Base-by-base conservation (phyloP, 2,329 filamentous ascomycete genomes). In the Iodosphaeria phyllophila region DNA sequence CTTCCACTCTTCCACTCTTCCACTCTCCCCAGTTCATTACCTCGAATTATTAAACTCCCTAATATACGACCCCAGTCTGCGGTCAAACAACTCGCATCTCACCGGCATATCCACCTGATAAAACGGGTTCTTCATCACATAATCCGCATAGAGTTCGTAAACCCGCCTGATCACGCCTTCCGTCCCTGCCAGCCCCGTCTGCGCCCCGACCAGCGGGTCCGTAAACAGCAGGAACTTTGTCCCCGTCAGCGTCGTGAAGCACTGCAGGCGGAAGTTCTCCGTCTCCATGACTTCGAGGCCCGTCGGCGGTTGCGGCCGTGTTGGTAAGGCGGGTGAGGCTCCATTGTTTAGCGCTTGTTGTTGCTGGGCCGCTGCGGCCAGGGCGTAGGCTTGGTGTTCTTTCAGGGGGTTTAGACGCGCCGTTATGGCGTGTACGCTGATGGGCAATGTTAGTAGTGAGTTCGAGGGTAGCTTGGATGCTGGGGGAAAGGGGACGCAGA, bases 111-210 rank as follows among this genome's bases (percentile, higher is more conserved):
- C 89, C 29, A 92, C 61, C 43, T 89, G 84, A 54, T 95, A 95
- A 46, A 98, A 98, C 1, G 89, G 89, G 49, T 98, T 98, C 62
- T 95, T 98, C 82, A 93, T 95, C 38, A 98, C 89, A 47, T 80
- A 95, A 51, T 98, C 89, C 25, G 80, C 68, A 55, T 95, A 98
- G 26, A 95, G 55, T 48, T 95, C 89, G 48, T 98, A 95, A 40
- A 93, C 74, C 48, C 71, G 76, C 44, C 71, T 65, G 38, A 92
- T 73, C 22, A 86, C 75, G 8, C 69, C 62, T 40, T 95, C 89
- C 19, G 91, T 74, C 42, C 91, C 92, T 24, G 74, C 68, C 55
- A 91, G 84, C 35, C 80, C 70, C 10, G 68, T 71, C n/a, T n/a
- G n/a, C n/a, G n/a, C n/a, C n/a, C n/a, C n/a, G n/a, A n/a, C n/a